Base-by-base conservation (phyloP, 2,329 filamentous ascomycete genomes). In the Alternaria arbusti region DNA sequence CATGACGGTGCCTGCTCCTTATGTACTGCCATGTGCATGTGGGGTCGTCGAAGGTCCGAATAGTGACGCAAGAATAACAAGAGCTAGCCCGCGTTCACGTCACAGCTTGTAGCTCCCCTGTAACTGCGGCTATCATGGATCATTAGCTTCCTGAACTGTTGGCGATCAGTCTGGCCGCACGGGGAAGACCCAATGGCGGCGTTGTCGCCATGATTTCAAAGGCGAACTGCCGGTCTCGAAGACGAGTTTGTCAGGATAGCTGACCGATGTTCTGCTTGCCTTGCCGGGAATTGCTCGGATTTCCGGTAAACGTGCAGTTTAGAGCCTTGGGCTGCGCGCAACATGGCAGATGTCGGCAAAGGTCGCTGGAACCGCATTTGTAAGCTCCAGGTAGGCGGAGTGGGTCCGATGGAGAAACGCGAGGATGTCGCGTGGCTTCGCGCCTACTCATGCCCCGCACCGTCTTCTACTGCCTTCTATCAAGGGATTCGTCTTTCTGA, bases 41-140 rank as follows among this genome's bases (percentile, higher is more conserved):
- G 67, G 70, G 64, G 66, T 52, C 13, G n/a, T 45, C 17, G n/a
- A 58, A 45, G 55, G 62, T 60, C 65, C 59, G 52, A 56, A 52
- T 66, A 58, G 61, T 73, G 69, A 73, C 70, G 70, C 70, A 73
- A 73, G 54, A 60, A 64, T 51, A 66, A 59, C 57, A 59, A 46
- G 49, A 57, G 47, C 46, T 54, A 49, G 49, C 45, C 46, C 11
- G 52, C 54, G 51, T 60, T 51, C 45, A 63, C 59, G 59, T 65
- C 54, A 56, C 46, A 32, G 54, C 52, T 28, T 36, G 30, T 22
- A 40, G 54, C 36, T 51, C 23, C 58, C 59, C 54, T 57, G 52
- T 57, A 61, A 32, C 25, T 60, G 32, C 52, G 45, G 52, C 47
- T 52, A 62, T 59, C 36, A 10, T 52, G 26, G 47, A 50, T 50